phyloP scores from a whole-genome alignment of 1,284 basidiomycete genomes.

The Trichosporon sp. region DNA sequence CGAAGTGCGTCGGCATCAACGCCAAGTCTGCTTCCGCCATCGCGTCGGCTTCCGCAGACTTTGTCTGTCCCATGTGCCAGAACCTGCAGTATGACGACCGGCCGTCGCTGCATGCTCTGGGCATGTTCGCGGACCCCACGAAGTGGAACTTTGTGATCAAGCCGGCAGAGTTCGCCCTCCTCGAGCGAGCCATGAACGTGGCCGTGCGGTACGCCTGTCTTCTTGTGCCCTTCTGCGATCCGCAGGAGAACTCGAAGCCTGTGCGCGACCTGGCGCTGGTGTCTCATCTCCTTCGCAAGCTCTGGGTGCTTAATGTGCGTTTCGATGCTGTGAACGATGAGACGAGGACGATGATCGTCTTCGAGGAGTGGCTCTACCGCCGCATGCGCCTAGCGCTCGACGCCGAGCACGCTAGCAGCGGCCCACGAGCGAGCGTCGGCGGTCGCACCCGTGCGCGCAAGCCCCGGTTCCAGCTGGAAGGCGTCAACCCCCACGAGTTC shows the following conservation, averaged over 20 bases:
- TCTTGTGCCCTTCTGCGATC: slow-evolving; percentile 26
- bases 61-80: slow-evolving; percentile 43
- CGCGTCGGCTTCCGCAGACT: slow-evolving; percentile 18
- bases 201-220: slow-evolving; percentile 23
- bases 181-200: slow-evolving; percentile 23
- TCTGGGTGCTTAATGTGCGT: slow-evolving; percentile 35
- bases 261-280: slow-evolving; percentile 13
- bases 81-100: slow-evolving; percentile 28
- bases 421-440: neutral
- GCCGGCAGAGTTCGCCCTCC: slow-evolving; percentile 26
- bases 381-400: slow-evolving; percentile 28
- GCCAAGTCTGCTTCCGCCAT: slow-evolving; percentile 22
- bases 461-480: slow-evolving; percentile 29
- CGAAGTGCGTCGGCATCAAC: slow-evolving; percentile 33
- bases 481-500: slow-evolving; percentile 25
- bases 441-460: slow-evolving; percentile 27
- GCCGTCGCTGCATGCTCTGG: slow-evolving; percentile 30
- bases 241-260: slow-evolving; percentile 6
- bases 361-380: slow-evolving; percentile 34
- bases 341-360: slow-evolving; percentile 25
- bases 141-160: slow-evolving; percentile 32
- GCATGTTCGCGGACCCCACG: slow-evolving; percentile 18
- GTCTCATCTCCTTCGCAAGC: slow-evolving; percentile 35
- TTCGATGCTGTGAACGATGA: slow-evolving; percentile 27
- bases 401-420: neutral